These are phyloP conservation scores for Plasmodium gonderi DNA, from an alignment of 169 alveolate species.

Conservation along the genomic window DNA sequence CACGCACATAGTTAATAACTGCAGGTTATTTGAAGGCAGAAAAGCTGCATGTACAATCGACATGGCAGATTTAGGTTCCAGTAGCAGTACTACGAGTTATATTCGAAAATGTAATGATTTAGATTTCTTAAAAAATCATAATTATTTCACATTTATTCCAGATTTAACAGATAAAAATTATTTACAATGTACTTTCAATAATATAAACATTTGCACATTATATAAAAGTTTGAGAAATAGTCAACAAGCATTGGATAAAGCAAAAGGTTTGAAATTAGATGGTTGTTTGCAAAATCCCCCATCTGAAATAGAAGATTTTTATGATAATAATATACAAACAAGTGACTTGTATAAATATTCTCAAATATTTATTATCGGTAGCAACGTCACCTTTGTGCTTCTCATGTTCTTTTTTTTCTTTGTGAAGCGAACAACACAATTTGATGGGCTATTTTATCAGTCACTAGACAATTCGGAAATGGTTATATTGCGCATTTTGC, in stretches of 20 bases:
- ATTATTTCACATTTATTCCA: conserved; percentile 58
- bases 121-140: conserved; percentile 37
- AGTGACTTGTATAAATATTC: conserved; percentile 67
- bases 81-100: background rate
- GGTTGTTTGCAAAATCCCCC: conserved; percentile 49
- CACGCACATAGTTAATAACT: conserved; percentile 68
- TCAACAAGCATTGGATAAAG: background rate
- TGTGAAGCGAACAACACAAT: conserved; percentile 63
- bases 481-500: conserved; percentile 30
- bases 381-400: conserved; percentile 48
- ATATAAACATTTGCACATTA: conserved; percentile 49
- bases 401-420: conserved; percentile 52
- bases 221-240: conserved; percentile 27
- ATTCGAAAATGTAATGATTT: conserved; percentile 53
- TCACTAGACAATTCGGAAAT: conserved; percentile 55
- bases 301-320: conserved; percentile 39
- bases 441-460: conserved; percentile 70
- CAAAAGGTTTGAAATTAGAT: conserved; percentile 2
- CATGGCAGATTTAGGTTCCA: background rate
- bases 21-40: conserved; percentile 75
- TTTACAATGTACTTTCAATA: conserved; percentile 55
- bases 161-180: conserved; percentile 34
- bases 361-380: conserved; percentile 57
- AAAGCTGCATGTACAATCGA: conserved; percentile 48
- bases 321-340: conserved; percentile 39